Evolutionary conservation across 805 yeast species (phyloP).

Genomic region (Saccharomyces mikatae): DNA sequence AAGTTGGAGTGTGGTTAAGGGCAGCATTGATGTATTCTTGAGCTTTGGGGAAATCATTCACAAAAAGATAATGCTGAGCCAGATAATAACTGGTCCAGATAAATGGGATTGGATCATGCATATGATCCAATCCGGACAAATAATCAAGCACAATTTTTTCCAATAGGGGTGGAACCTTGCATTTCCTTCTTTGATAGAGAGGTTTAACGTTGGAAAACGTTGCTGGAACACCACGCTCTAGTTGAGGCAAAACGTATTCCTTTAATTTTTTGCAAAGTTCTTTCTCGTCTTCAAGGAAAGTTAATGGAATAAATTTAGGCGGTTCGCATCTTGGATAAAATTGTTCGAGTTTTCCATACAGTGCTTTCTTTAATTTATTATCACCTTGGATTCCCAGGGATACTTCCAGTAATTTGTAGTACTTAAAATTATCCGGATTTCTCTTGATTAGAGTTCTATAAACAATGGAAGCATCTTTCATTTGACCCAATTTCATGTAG

Average conservation of each 20-base stretch:
- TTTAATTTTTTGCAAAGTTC: constrained; percentile 38
- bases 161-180: constrained; percentile 35
- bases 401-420: constrained; percentile 60
- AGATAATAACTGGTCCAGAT: constrained; percentile 70
- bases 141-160: constrained; percentile 48
- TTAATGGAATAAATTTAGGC: constrained; percentile 68
- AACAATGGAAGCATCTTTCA: constrained; percentile 56
- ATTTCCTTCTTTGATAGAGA: constrained; percentile 45
- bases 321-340: constrained; percentile 83
- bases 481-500: constrained; percentile 46
- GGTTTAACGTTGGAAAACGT: constrained; percentile 82
- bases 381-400: constrained; percentile 45
- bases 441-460: constrained; percentile 68
- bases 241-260: constrained; percentile 50
- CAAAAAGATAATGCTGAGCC: constrained; percentile 64
- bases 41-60: constrained; percentile 49
- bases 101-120: constrained; percentile 30
- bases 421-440: constrained; percentile 71
- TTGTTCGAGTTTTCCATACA: constrained; percentile 56
- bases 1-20: constrained; percentile 66
- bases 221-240: constrained; percentile 81
- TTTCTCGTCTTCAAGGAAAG: constrained; percentile 50
- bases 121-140: constrained; percentile 26
- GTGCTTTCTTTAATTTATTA: constrained; percentile 41
- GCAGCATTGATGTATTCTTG: constrained; percentile 51